Evolutionary conservation across 192 early-diverging fungal species (phyloP).

Genomic region (Coemansia umbellata): DNA sequence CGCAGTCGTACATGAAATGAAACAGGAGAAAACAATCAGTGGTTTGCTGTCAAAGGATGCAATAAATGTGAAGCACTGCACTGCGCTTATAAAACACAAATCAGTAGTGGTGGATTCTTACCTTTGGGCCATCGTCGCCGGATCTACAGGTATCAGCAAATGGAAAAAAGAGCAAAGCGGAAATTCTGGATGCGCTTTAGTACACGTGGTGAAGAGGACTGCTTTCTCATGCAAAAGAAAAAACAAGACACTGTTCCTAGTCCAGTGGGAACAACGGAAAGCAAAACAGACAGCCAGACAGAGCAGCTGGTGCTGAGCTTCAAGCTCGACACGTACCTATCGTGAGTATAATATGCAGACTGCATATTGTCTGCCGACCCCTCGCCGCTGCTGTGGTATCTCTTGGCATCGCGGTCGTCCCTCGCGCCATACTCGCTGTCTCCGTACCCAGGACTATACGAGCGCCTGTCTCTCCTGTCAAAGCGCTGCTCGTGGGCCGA

Average conservation of each 20-base stretch:
- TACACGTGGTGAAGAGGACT: background rate
- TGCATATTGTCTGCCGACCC: background rate
- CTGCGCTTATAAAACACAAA: background rate
- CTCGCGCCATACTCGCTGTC: too few species aligned
- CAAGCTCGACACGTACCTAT: too few species aligned
- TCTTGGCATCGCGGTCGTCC: background rate
- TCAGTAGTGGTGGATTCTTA: background rate
- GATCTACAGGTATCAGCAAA: conserved; percentile 1
- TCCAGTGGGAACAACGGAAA: too few species aligned
- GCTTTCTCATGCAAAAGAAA: background rate
- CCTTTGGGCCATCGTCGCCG: conserved; percentile 15
- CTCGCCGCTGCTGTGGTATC: background rate
- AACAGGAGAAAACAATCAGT: too few species aligned
- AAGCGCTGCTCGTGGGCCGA: background rate
- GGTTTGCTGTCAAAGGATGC: too few species aligned
- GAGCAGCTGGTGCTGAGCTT: too few species aligned
- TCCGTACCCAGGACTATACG: conserved; percentile 12
- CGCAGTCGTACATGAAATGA: background rate
- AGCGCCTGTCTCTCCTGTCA: conserved; percentile 13
- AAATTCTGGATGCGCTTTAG: background rate
- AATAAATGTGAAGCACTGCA: background rate
- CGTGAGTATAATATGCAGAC: conserved; percentile 3
- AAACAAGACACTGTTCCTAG: conserved; percentile 1
- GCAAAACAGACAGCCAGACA: too few species aligned
- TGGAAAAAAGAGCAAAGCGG: background rate